These are phyloP conservation scores for Aspergillus vadensis DNA, from an alignment of 2,329 filamentous ascomycete species.

Conservation along the genomic window DNA sequence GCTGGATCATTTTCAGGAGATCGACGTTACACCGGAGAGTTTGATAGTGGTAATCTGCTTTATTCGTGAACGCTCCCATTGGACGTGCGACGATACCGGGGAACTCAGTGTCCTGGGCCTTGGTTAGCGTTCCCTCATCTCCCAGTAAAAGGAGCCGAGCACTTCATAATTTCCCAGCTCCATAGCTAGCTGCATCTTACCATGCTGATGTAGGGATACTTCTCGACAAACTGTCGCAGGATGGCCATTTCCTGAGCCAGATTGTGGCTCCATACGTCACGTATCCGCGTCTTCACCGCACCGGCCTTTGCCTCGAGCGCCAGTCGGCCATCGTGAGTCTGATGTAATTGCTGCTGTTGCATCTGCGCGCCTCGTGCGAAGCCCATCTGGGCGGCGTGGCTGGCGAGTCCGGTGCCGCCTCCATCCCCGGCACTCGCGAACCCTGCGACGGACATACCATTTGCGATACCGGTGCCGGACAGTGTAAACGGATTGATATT, in stretches of 20 bases:
- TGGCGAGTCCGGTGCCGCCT: conserved; percentile 71
- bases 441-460: conserved; percentile 62
- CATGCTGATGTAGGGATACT: conserved; percentile 97
- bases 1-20: conserved; percentile 94
- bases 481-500: conserved; percentile 67
- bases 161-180: not conserved
- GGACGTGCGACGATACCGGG: conserved; percentile 95
- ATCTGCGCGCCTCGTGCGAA: conserved; percentile 75
- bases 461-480: conserved; percentile 51
- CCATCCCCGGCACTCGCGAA: conserved; percentile 59
- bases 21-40: conserved; percentile 96
- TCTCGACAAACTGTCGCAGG: conserved; percentile 79
- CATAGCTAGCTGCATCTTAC: conserved; percentile 54
- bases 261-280: conserved; percentile 95
- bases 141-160: not conserved
- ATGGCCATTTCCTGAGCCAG: conserved; percentile 86
- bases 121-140: not conserved
- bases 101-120: conserved; percentile 85
- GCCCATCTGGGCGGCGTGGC: conserved; percentile 83
- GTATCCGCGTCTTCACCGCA: conserved; percentile 75
- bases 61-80: conserved; percentile 90
- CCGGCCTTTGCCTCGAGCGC: conserved; percentile 59
- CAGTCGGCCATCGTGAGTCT: conserved; percentile 54
- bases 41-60: conserved; percentile 98
- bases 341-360: conserved; percentile 58